Percentiles rank a stretch among this genome's conserved stretches.
These are phyloP conservation scores for Raddia distichophylla DNA, from an alignment of 176 grass and related monocot genomes.

Conservation along the genomic window DNA sequence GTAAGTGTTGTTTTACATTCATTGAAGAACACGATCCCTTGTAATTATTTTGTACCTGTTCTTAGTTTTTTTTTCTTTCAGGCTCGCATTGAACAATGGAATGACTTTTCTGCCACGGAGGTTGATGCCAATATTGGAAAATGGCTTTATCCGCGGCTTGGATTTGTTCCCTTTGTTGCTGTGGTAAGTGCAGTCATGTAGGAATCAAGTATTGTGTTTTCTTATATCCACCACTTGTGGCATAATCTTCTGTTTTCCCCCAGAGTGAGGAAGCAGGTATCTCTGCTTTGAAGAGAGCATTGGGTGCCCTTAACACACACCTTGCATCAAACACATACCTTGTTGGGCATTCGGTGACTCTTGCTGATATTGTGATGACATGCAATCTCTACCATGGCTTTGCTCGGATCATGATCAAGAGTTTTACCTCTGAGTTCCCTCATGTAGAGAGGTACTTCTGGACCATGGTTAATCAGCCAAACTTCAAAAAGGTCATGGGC, in stretches of 20 bases:
- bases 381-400: slow-evolving; percentile 74
- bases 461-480: slow-evolving; percentile 86
- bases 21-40: neutral
- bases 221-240: neutral
- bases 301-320: slow-evolving; percentile 72
- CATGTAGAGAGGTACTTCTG: slow-evolving; percentile 94
- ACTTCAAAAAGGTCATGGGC: slow-evolving; percentile 61
- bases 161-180: slow-evolving; percentile 44
- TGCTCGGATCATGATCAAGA: slow-evolving; percentile 60
- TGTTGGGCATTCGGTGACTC: slow-evolving; percentile 70
- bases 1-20: slow-evolving; percentile 50
- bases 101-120: slow-evolving; percentile 67
- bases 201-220: neutral
- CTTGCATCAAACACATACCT: slow-evolving; percentile 75
- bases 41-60: neutral
- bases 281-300: slow-evolving; percentile 63
- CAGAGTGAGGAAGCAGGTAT: slow-evolving; percentile 65
- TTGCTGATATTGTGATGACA: slow-evolving; percentile 84
- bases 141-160: slow-evolving; percentile 65
- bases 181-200: slow-evolving; percentile 40
- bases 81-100: slow-evolving; percentile 86
- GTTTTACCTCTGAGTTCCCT: slow-evolving; percentile 71
- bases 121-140: slow-evolving; percentile 60
- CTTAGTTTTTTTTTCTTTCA: slow-evolving; percentile 39
- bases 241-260: slow-evolving; percentile 13